Base-by-base conservation (phyloP, 2,329 filamentous ascomycete genomes). In the Teratosphaeria epicoccoides region DNA sequence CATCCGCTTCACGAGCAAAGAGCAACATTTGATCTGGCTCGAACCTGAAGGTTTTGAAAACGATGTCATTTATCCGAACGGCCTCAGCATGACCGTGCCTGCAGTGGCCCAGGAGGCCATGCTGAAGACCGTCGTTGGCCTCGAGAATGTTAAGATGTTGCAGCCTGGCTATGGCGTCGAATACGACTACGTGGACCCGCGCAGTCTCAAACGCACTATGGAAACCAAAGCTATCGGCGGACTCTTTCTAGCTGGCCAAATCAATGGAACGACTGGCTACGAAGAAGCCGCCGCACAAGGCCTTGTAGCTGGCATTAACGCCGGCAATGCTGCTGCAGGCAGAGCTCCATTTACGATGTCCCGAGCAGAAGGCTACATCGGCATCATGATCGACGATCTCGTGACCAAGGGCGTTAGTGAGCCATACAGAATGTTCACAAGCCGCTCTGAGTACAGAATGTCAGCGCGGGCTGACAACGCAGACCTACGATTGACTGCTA, bases 371-470 rank as follows among this genome's bases (percentile, higher is more conserved):
- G 89, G 88, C 11, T 98, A 96, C 68, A 97, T 98, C 63, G 93
- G 93, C 59, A 86, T 98, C 71, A 95, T 98, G 89, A 90, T 98
- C 62, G 93, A 98, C 69, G 93, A 98, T 67, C 81, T 98, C 33
- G 84, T 95, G 64, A 97, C 91, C 22, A 97, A 96, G 70, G 93
- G 93, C 46, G 93, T 98, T 25, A 90, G 87, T 2, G 93, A 98
- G 66, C 93, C 93, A 1, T 98, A 98, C 70, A 83, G 93, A 59
- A 97, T 98, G 90, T 98, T 98, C 73, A 98, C 93, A 2, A 87
- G 87, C 5, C 83, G 93, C 57, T 95, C 87, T 71, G 93, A 98
- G 72, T 98, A 94, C 70, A 87, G 93, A 56, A 90, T 98, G 79
- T 88, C 85, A 43, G 82, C 88, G 2, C 85, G 93, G 56, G 85